Evolutionary conservation across 2,329 filamentous ascomycete genomes (phyloP), one percentile per base, ranked within the genome.

Genomic region (Claviceps sp.): DNA sequence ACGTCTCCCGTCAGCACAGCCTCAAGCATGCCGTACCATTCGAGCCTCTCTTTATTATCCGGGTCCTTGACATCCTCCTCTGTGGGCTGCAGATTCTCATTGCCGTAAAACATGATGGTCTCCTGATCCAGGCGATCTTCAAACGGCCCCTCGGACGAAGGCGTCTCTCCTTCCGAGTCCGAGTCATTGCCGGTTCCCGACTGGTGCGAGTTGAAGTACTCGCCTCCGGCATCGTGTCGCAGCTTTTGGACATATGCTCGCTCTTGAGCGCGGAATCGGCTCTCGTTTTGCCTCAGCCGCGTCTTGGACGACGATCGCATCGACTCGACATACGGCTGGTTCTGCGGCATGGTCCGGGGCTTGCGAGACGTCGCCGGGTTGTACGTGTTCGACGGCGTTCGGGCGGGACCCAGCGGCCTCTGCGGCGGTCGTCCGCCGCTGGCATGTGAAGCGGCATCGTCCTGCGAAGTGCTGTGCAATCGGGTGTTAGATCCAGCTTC

Each of bases 21-120:
- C 54, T 91, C 88, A 52, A 98, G 72, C 93, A 98, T 98, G 3
- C 89, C 89, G 69, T 98, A 90, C 93, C 93, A 98, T 69, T 98
- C 93, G 24, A 98, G 74, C 45, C 91, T 78, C 67, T 97, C 93
- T 55, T 90, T 79, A 63, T 90, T 96, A 56, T 84, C 82, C 1
- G 89, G 87, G 60, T 96, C 87, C 66, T 87, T 85, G 50, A 97
- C 69, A 65, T 98, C 93, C 62, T 97, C 93, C 24, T 88, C 77
- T 3, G 88, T 93, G 1, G 90, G 90, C 61, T 93, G 87, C 58
- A 89, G 79, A 58, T 93, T 85, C 61, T 96, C 89, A 61, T 91
- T 89, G 53, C 88, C 87, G 63, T 95, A 90, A 61, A 95, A 95
- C 65, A 97, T 82, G 63, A 95, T 82, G 18, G 88, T 91, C 65